These are phyloP conservation scores for Amauroascus verrucosus DNA, from an alignment of 2,329 filamentous ascomycete species.

Conservation along the genomic window DNA sequence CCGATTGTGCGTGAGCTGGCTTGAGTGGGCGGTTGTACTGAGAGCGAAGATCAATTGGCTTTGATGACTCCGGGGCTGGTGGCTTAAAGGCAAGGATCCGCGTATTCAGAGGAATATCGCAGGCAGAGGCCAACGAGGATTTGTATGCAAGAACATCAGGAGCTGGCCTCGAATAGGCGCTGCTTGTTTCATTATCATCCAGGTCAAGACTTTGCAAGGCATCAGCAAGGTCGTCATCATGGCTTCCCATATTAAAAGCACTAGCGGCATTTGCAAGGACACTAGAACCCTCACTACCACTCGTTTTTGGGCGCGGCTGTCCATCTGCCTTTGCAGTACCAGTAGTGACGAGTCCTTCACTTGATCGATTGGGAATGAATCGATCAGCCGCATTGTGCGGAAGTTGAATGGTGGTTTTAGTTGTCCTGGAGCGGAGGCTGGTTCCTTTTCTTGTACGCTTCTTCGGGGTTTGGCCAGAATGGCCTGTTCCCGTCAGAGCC, in stretches of 20 bases:
- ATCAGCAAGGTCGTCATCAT: conserved; percentile 57
- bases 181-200: conserved; percentile 52
- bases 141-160: conserved; percentile 86
- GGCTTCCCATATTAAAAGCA: conserved; percentile 53
- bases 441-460: conserved; percentile 32
- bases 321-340: conserved; percentile 81
- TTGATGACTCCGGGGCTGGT: conserved; percentile 91
- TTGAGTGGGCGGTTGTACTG: conserved; percentile 97
- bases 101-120: conserved; percentile 84
- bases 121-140: conserved; percentile 79
- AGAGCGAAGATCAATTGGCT: conserved; percentile 91
- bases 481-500: conserved; percentile 73
- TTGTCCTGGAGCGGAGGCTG: conserved; percentile 37
- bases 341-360: conserved; percentile 73
- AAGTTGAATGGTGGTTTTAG: conserved; percentile 57
- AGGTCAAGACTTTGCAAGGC: conserved; percentile 72
- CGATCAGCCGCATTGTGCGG: conserved; percentile 68
- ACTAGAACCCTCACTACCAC: conserved; percentile 58
- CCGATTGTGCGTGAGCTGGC: conserved; percentile 59
- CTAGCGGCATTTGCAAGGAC: conserved; percentile 65
- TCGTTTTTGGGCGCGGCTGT: conserved; percentile 58
- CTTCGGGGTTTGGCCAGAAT: conserved; percentile 45
- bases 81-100: conserved; percentile 98
- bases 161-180: conserved; percentile 64
- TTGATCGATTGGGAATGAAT: conserved; percentile 90